Percentiles rank a stretch among this genome's conserved stretches.
Evolutionary conservation across 768 basidiomycete species (phyloP).

Genomic region (Xerocomus spinulosus): DNA sequence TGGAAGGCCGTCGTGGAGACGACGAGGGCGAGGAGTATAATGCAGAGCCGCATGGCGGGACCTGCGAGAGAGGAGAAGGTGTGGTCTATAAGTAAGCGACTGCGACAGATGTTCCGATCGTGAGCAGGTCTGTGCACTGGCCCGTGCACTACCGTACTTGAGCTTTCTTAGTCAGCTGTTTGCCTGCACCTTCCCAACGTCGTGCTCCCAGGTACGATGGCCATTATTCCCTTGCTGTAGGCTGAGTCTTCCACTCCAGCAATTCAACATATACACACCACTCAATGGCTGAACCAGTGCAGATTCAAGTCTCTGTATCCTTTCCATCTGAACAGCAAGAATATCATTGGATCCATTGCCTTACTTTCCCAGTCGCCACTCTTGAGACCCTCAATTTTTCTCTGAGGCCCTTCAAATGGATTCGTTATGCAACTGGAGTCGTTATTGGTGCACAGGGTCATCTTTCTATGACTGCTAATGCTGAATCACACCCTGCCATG

Average conservation of each 20-base stretch:
- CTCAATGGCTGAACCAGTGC: no score
- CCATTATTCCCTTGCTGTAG: no score
- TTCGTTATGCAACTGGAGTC: conserved; percentile 4
- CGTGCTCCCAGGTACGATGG: no score
- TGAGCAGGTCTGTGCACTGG: no score
- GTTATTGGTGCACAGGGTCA: not conserved
- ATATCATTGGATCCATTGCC: not conserved
- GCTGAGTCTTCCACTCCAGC: no score
- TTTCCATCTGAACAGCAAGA: not conserved
- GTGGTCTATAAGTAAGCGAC: conserved; percentile 8
- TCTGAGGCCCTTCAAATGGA: conserved; percentile 2
- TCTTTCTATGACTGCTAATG: not conserved
- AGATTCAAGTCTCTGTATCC: not conserved
- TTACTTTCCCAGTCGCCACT: not conserved
- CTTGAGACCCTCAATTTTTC: not conserved
- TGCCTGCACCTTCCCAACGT: no score
- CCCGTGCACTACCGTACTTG: no score
- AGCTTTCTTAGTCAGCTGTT: no score
- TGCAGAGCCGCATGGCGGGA: conserved; percentile 31
- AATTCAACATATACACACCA: no score
- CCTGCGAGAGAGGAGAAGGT: not conserved
- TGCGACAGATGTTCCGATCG: conserved; percentile 4
- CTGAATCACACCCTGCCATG: not conserved
- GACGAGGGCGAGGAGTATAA: conserved; percentile 35
- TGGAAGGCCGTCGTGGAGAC: conserved; percentile 19